Conservation (phyloP, 108 stramenopile species). For the Nitzschia sp. region DNA sequence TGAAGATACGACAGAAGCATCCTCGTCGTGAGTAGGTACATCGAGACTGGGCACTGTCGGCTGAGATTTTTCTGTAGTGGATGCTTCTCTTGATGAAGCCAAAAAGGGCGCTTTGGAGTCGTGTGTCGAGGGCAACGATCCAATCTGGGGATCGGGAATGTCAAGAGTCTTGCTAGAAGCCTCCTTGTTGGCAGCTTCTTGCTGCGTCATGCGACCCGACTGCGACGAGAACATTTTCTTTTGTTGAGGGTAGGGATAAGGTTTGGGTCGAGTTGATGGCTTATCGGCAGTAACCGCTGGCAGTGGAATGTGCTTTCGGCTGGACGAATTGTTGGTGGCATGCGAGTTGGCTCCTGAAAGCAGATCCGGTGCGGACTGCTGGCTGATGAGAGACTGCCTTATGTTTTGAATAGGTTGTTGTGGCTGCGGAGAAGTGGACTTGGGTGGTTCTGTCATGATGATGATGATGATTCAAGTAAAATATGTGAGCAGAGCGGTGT, state of each 20-base stretch:
- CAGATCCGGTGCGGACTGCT: background rate
- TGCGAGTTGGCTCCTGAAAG: conserved; percentile 13
- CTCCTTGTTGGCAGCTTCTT: background rate
- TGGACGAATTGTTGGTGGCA: conserved; percentile 20
- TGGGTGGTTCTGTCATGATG: background rate
- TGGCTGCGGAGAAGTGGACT: background rate
- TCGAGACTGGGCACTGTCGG: background rate
- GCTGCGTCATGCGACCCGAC: background rate
- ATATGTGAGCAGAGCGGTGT: background rate
- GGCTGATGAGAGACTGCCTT: background rate
- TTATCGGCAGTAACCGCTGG: conserved; percentile 24
- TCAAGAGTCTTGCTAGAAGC: background rate
- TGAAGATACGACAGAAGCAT: conserved; percentile 70
- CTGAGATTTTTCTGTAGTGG: conserved; percentile 4
- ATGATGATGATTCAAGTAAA: background rate
- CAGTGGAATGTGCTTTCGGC: conserved; percentile 20
- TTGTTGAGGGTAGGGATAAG: background rate
- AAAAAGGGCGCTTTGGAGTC: background rate
- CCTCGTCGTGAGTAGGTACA: conserved; percentile 24
- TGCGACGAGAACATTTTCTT: background rate
- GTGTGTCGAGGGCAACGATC: conserved; percentile 3
- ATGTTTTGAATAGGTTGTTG: background rate
- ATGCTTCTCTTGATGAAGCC: background rate
- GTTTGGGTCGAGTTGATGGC: background rate
- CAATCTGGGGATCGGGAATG: conserved; percentile 13